A percentile compares a stretch with the other conserved stretches of the same genome.
phyloP scores from a whole-genome alignment of 1,139 yeast species.

The Candida sp. region DNA sequence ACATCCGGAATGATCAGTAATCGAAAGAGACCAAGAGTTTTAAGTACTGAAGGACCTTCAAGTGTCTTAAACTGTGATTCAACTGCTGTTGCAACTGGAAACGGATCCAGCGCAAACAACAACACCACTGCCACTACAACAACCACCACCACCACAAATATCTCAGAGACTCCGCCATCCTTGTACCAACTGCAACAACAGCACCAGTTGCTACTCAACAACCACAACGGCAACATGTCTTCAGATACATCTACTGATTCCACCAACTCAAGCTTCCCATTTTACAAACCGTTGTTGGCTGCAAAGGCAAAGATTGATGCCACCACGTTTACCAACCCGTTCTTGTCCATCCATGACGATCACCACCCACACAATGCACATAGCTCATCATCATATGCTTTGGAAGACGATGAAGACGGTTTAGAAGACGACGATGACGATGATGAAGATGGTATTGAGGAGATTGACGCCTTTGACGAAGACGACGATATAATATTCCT shows the following conservation, averaged over 20 bases:
- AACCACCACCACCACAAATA: no score
- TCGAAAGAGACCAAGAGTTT: slow-evolving; percentile 53
- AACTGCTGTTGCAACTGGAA: slow-evolving; percentile 7
- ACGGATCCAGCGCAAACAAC: neutral
- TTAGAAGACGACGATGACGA: slow-evolving; percentile 12
- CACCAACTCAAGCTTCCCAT: slow-evolving; percentile 4
- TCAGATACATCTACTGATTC: slow-evolving; percentile 7
- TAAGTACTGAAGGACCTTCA: slow-evolving; percentile 15
- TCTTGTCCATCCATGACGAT: slow-evolving; percentile 12
- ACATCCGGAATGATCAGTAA: slow-evolving; percentile 28
- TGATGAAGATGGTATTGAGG: slow-evolving; percentile 17
- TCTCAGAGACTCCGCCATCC: no score
- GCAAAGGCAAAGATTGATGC: slow-evolving; percentile 6
- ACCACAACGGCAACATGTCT: neutral
- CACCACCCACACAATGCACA: slow-evolving; percentile 6
- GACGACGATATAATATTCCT: slow-evolving; percentile 40
- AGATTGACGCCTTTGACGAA: slow-evolving; percentile 16
- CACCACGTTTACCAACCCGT: slow-evolving; percentile 11
- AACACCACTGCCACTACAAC: neutral
- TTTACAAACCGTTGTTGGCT: slow-evolving; percentile 3
- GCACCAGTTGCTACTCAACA: slow-evolving; percentile 2
- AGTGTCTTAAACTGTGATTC: slow-evolving; percentile 40
- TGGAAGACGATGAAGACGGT: neutral
- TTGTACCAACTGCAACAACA: neutral
- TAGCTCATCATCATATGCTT: neutral